A percentile compares a stretch with the other conserved stretches of the same genome.
phyloP scores from a whole-genome alignment of 2,329 filamentous ascomycete species.

The Beauveria rudraprayagi region DNA sequence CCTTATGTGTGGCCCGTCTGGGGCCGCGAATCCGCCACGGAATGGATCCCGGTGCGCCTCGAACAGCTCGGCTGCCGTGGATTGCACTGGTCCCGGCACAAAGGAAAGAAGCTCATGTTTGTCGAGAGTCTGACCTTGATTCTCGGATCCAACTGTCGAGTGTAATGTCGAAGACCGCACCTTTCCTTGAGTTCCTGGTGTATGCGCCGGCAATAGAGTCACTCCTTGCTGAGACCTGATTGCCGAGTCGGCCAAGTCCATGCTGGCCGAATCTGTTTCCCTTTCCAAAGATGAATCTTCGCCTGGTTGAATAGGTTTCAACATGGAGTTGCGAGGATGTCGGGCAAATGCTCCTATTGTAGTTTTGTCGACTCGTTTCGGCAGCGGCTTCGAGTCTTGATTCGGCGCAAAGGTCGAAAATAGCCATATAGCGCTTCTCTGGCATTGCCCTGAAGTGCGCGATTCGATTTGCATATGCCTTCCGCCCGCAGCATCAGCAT shows the following conservation, averaged over 20 bases:
- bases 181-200: not conserved
- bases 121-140: slow-evolving; percentile 14
- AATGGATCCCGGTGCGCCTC: slow-evolving; percentile 45
- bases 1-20: slow-evolving; percentile 39
- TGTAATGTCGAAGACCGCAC: not conserved
- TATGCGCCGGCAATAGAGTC: not conserved
- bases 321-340: not conserved
- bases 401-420: slow-evolving; percentile 31
- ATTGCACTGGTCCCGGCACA: slow-evolving; percentile 41
- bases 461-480: slow-evolving; percentile 12
- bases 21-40: slow-evolving; percentile 43
- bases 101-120: slow-evolving; percentile 43
- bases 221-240: not conserved
- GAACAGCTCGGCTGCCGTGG: slow-evolving; percentile 45
- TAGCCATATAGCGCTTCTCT: slow-evolving; percentile 31
- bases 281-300: not conserved
- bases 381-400: not conserved
- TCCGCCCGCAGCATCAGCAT: slow-evolving; percentile 1
- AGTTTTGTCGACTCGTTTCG: slow-evolving; percentile 12
- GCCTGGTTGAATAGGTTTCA: not conserved
- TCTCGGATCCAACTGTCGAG: slow-evolving; percentile 6
- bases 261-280: not conserved
- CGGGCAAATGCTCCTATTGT: slow-evolving; percentile 7
- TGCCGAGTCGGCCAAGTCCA: not conserved
- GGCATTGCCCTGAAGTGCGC: slow-evolving; percentile 17